Evolutionary conservation across 257 asterid genomes (phyloP), one percentile per base, ranked within the genome.

Genomic region (Euphrasia confusa): DNA sequence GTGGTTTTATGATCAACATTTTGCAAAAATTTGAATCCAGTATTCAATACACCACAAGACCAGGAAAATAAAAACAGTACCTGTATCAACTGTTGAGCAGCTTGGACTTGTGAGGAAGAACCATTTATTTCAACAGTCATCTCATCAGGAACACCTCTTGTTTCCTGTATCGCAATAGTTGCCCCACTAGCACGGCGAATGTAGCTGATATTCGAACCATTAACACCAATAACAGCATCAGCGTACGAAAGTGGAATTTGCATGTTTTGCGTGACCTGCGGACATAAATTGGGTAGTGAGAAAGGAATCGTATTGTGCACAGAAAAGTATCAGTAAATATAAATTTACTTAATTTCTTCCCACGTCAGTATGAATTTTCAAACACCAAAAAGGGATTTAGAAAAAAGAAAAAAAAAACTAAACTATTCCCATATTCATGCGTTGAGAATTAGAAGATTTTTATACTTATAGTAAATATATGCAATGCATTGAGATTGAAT

Each of bases 101-200:
- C 73, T 73, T 81, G 98, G 69, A 88, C 96, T 77, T 91, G 96
- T 4, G 95, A 75, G 1, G 96, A 87, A 5, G 95, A 79, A 53
- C 98, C 98, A 72, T 84, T 82, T 32, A 91, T 84, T 78, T 91
- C 98, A 69, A 91, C 92, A 45, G 95, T 91, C 98, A 91, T 91
- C 89, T 88, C 92, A 33, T 80, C 90, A 68, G 95, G 96, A 67
- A 76, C 83, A 66, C 90, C 98, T 74, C 78, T 82, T 13, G 94
- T 77, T 77, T 85, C 96, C 71, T 88, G 96, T 58, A 88, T 69
- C 13, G 94, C 95, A 48, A 91, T 81, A 64, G 90, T 77, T 71
- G 98, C 94, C 72, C 98, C 98, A 79, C 96, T 88, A 45, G 87
- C 78, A 77, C 96, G 96, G 26, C 96, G 94, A 44, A 91, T 85